phyloP scores from a whole-genome alignment of 495 filamentous ascomycete genomes.

The Aspergillus egyptiacus region DNA sequence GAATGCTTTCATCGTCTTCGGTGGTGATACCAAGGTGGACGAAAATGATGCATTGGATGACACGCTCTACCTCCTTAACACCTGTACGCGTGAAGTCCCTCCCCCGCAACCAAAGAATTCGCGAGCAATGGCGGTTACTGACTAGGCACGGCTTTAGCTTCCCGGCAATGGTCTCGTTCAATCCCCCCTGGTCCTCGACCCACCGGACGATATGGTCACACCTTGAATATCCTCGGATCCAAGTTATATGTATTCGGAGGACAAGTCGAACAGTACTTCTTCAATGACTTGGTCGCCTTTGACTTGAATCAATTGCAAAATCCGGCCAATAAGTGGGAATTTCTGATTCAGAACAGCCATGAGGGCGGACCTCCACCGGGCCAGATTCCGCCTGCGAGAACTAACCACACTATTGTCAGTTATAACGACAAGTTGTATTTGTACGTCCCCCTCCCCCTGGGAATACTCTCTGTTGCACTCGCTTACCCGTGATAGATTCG shows the following conservation, averaged over 20 bases:
- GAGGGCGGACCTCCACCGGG: conserved; percentile 58
- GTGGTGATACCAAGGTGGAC: conserved; percentile 95
- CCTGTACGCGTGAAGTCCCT: conserved; percentile 57
- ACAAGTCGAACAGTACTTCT: conserved; percentile 94
- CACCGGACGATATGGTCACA: conserved; percentile 90
- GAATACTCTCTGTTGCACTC: background rate
- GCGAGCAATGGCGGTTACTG: background rate
- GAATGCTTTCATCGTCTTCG: conserved; percentile 98
- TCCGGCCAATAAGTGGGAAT: conserved; percentile 86
- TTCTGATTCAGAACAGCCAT: conserved; percentile 71
- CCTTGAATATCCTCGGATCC: conserved; percentile 90
- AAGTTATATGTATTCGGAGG: conserved; percentile 97
- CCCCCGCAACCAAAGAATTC: conserved; percentile 5
- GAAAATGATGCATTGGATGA: conserved; percentile 88
- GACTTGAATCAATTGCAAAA: conserved; percentile 90
- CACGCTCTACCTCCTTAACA: conserved; percentile 94
- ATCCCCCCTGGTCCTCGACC: conserved; percentile 78
- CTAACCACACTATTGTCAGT: conserved; percentile 91
- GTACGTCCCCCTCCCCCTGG: conserved; percentile 45
- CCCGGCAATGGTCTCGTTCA: conserved; percentile 94
- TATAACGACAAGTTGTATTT: conserved; percentile 90
- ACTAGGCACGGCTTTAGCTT: conserved; percentile 51
- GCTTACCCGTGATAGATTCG: conserved; percentile 56
- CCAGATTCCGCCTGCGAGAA: conserved; percentile 81
- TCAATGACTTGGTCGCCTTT: conserved; percentile 96